Evolutionary conservation across 2,329 filamentous ascomycete species (phyloP).

Genomic region (Colletotrichum spaethianum): DNA sequence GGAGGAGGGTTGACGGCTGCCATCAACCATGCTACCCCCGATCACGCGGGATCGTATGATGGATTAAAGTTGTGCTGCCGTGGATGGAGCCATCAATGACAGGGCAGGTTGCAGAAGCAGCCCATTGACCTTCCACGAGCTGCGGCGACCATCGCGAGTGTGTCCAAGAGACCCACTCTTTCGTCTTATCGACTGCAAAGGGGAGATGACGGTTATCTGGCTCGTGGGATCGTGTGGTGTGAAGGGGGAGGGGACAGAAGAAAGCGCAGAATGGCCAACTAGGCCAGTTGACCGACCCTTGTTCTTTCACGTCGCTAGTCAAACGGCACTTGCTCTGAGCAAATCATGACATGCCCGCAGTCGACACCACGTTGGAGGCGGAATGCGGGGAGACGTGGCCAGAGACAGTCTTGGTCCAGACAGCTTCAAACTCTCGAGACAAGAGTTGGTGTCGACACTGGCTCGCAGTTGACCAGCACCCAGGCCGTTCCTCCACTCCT

Average conservation of each 20-base stretch:
- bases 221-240: background rate
- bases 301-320: conserved; percentile 4
- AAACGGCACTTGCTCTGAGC: conserved; percentile 23
- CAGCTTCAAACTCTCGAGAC: background rate
- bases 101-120: conserved; percentile 28
- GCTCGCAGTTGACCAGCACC: conserved; percentile 8
- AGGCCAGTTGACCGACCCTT: conserved; percentile 9
- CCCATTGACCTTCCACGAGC: conserved; percentile 14
- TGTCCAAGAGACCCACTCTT: background rate
- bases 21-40: conserved; percentile 19
- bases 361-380: conserved; percentile 21
- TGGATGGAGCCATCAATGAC: conserved; percentile 20
- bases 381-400: conserved; percentile 31
- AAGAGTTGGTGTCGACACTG: background rate
- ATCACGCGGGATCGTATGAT: conserved; percentile 37
- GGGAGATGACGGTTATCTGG: background rate
- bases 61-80: background rate
- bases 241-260: conserved; percentile 2
- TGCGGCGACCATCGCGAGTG: background rate
- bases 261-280: conserved; percentile 10
- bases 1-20: conserved; percentile 15
- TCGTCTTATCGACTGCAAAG: background rate
- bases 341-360: conserved; percentile 9
- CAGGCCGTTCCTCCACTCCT: conserved; percentile 11
- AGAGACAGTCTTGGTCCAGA: conserved; percentile 2